phyloP scores from a whole-genome alignment of 345 rosid species.

The Salix suchowensis region DNA sequence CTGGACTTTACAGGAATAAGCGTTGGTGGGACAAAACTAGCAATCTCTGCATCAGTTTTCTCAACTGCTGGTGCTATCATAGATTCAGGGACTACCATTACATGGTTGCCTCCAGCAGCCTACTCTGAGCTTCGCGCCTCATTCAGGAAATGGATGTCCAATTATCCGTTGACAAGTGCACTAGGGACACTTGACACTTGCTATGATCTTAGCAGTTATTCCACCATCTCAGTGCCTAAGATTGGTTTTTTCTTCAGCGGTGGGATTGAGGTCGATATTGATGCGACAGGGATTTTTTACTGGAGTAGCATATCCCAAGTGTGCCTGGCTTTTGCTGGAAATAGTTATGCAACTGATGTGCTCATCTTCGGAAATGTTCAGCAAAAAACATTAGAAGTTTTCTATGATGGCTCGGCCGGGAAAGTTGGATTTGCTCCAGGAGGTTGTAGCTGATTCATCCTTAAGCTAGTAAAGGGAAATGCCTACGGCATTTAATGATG shows the following conservation, averaged over 20 bases:
- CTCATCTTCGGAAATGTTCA: slow-evolving; percentile 68
- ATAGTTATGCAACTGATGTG: slow-evolving; percentile 40
- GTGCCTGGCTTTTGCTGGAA: slow-evolving; percentile 78
- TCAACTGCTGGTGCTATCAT: too few species aligned
- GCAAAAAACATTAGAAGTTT: slow-evolving; percentile 66
- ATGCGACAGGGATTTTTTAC: slow-evolving; percentile 38
- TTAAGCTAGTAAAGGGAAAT: neutral
- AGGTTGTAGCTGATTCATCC: slow-evolving; percentile 40
- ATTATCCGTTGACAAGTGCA: too few species aligned
- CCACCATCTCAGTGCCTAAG: too few species aligned
- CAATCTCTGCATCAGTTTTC: slow-evolving; percentile 24
- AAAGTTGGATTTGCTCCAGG: slow-evolving; percentile 63
- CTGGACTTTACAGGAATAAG: slow-evolving; percentile 48
- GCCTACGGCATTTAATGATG: too few species aligned
- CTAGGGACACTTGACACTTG: too few species aligned
- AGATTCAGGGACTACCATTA: too few species aligned
- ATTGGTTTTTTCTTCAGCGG: too few species aligned
- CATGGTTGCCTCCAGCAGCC: too few species aligned
- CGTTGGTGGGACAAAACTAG: slow-evolving; percentile 47
- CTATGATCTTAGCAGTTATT: too few species aligned
- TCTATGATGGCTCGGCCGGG: slow-evolving; percentile 57
- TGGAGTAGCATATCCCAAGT: slow-evolving; percentile 40
- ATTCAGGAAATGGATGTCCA: too few species aligned
- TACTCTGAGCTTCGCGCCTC: too few species aligned
- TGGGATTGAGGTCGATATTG: too few species aligned